Percentiles rank a stretch among this genome's conserved stretches.
These are phyloP conservation scores for Spergularia bocconei DNA, from an alignment of 148 eudicot species.

Conservation along the genomic window DNA sequence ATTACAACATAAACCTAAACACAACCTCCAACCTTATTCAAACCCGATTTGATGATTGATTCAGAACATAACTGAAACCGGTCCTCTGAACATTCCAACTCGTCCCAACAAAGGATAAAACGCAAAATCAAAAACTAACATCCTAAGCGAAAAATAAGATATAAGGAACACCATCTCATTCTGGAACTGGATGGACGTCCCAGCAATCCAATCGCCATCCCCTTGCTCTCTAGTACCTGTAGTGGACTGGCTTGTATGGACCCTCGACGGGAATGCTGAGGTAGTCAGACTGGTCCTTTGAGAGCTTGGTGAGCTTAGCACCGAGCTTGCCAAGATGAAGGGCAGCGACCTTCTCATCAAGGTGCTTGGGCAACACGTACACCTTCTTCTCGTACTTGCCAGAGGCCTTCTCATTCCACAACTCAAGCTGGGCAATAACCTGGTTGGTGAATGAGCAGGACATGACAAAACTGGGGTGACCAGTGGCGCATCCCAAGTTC, in stretches of 20 bases:
- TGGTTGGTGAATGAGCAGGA: slow-evolving; percentile 98
- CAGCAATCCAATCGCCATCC: background rate
- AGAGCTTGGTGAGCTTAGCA: slow-evolving; percentile 82
- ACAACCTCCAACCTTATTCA: slow-evolving; percentile 13
- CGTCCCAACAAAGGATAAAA: slow-evolving; percentile 11
- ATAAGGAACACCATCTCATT: background rate
- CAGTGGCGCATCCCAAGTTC: slow-evolving; percentile 99
- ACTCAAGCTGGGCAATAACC: slow-evolving; percentile 94
- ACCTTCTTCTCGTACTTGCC: slow-evolving; percentile 96
- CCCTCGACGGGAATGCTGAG: slow-evolving; percentile 80
- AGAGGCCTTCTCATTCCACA: slow-evolving; percentile 75
- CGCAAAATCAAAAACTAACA: background rate
- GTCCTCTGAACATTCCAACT: slow-evolving; percentile 11
- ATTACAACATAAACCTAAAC: slow-evolving; percentile 21
- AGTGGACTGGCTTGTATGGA: slow-evolving; percentile 92
- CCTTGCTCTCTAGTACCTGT: slow-evolving; percentile 74
- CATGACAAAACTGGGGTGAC: slow-evolving; percentile 99
- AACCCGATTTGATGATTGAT: slow-evolving; percentile 13
- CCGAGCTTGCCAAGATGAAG: slow-evolving; percentile 94
- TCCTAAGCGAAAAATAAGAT: background rate
- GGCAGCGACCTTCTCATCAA: slow-evolving; percentile 97
- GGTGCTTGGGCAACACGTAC: slow-evolving; percentile 94
- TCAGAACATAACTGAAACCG: slow-evolving; percentile 21
- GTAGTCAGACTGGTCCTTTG: slow-evolving; percentile 90
- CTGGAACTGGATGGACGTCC: background rate